These are phyloP conservation scores for Hygrocybe coccinea DNA, from an alignment of 768 basidiomycete genomes.

Conservation along the genomic window DNA sequence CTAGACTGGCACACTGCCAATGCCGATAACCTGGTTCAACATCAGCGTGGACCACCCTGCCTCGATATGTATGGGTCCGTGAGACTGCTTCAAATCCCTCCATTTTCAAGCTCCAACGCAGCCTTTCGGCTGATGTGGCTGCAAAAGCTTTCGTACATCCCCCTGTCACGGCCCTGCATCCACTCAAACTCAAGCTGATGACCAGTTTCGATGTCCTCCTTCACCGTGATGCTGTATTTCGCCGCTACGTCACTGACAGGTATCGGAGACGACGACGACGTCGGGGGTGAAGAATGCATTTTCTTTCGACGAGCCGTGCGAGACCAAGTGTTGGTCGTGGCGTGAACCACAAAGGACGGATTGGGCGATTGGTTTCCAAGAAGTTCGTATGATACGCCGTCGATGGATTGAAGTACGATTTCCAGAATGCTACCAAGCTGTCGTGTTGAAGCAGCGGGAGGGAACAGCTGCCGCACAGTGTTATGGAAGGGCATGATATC, in stretches of 20 bases:
- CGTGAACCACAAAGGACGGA: constrained; percentile 23
- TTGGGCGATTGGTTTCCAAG: neutral
- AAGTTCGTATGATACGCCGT: constrained; percentile 13
- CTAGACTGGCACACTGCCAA: too few relatives aligned
- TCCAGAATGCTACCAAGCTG: constrained; percentile 20
- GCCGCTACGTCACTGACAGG: constrained; percentile 9
- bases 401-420: constrained; percentile 32
- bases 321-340: constrained; percentile 58
- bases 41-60: too few relatives aligned
- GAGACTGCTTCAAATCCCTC: too few relatives aligned
- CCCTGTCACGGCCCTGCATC: constrained; percentile 55
- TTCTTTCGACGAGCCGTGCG: constrained; percentile 54
- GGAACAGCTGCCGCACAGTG: constrained; percentile 43
- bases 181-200: constrained; percentile 50
- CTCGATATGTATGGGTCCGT: too few relatives aligned
- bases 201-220: constrained; percentile 15
- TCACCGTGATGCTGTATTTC: constrained; percentile 23
- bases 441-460: constrained; percentile 7
- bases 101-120: neutral
- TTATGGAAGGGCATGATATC: constrained; percentile 56
- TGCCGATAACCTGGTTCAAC: too few relatives aligned
- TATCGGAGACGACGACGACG: neutral
- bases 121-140: constrained; percentile 60
- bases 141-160: constrained; percentile 61
- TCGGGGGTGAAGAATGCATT: constrained; percentile 14